phyloP scores from a whole-genome alignment of 768 basidiomycete genomes.

The Tricholomella constricta region DNA sequence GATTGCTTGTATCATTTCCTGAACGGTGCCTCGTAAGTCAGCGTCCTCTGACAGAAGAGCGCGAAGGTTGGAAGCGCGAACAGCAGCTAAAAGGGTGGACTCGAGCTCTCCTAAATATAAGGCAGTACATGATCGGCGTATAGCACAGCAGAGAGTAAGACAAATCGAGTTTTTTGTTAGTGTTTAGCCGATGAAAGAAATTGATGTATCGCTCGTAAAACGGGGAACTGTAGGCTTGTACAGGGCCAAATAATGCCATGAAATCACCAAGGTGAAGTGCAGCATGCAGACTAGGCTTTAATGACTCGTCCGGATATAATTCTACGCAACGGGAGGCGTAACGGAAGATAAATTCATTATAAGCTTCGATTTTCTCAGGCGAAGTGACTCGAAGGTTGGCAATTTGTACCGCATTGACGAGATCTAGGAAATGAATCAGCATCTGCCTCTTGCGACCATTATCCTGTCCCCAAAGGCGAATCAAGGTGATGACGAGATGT shows the following conservation, averaged over 20 bases:
- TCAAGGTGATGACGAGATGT: conserved; percentile 30
- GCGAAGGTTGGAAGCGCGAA: not conserved
- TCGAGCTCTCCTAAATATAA: no score
- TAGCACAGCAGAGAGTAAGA: conserved; percentile 14
- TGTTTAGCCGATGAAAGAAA: conserved; percentile 28
- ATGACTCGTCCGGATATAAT: not conserved
- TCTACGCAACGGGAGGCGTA: not conserved
- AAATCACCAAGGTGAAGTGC: no score
- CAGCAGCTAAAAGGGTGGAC: not conserved
- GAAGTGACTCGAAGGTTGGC: no score
- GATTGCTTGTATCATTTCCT: not conserved
- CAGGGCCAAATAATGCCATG: conserved; percentile 25
- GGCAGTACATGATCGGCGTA: no score
- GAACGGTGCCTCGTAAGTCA: not conserved
- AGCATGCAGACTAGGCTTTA: not conserved
- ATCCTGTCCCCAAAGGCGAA: conserved; percentile 23
- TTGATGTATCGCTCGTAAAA: conserved; percentile 29
- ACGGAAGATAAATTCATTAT: conserved; percentile 21
- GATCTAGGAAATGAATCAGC: conserved; percentile 30
- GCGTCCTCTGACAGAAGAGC: not conserved
- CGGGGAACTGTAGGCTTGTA: conserved; percentile 20
- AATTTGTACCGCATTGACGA: conserved; percentile 25
- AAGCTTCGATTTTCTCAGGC: conserved; percentile 18
- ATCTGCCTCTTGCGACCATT: conserved; percentile 18
- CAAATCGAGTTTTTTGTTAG: no score